These are phyloP conservation scores for Aspergillus bertholletiae DNA, from an alignment of 495 filamentous ascomycete genomes.

Conservation along the genomic window DNA sequence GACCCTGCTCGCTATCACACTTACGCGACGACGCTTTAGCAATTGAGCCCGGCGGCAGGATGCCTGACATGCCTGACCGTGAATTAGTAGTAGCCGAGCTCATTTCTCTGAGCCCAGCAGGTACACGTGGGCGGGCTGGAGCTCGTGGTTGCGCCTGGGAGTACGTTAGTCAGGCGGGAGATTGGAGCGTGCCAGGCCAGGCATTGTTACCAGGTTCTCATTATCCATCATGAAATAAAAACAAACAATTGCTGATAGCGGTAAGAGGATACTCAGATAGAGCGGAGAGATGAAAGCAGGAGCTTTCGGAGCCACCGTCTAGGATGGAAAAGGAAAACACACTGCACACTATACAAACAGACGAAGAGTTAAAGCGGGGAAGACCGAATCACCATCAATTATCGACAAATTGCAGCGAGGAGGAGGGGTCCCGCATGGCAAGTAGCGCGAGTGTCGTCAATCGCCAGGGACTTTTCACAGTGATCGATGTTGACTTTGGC, in stretches of 20 bases:
- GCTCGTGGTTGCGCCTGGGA: constrained; percentile 26
- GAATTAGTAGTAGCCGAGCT: constrained; percentile 67
- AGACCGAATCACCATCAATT: constrained; percentile 6
- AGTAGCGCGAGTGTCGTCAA: neutral
- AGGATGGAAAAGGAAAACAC: constrained; percentile 2
- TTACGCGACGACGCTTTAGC: constrained; percentile 36
- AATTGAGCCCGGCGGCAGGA: constrained; percentile 47
- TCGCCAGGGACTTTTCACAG: neutral
- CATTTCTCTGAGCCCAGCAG: constrained; percentile 49
- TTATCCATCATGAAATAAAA: constrained; percentile 30
- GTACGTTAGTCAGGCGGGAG: constrained; percentile 2
- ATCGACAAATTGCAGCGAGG: constrained; percentile 2
- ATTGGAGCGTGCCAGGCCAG: neutral
- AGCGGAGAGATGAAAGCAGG: constrained; percentile 14
- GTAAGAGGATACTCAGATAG: neutral
- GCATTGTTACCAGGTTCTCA: constrained; percentile 31
- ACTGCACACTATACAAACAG: neutral
- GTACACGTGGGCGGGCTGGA: constrained; percentile 34
- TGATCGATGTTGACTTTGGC: too few species aligned
- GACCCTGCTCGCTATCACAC: constrained; percentile 3
- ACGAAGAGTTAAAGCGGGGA: neutral
- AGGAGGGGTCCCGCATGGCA: neutral
- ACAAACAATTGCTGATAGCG: neutral
- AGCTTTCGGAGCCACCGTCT: constrained; percentile 1
- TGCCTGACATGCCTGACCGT: constrained; percentile 50